phyloP scores from a whole-genome alignment of 2,329 filamentous ascomycete species.

The Fusarium sp. region DNA sequence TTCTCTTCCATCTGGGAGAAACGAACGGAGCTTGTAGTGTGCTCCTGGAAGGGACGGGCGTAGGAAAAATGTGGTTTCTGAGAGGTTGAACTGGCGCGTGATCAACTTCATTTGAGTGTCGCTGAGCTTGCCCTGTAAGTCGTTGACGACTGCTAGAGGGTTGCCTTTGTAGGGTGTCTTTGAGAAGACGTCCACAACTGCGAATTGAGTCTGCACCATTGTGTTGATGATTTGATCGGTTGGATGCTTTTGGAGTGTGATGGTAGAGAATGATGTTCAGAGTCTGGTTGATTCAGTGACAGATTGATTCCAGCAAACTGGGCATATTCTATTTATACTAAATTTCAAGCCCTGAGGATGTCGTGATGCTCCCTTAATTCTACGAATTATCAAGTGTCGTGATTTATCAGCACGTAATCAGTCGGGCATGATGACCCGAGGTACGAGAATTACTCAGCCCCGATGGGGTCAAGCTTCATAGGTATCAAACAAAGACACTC shows the following conservation, averaged over 20 bases:
- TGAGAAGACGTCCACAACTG: slow-evolving; percentile 38
- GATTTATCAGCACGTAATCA: slow-evolving; percentile 7
- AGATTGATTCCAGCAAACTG: neutral
- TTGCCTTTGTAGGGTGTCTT: slow-evolving; percentile 34
- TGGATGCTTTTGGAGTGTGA: too few relatives aligned
- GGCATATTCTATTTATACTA: neutral
- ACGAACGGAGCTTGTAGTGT: slow-evolving; percentile 31
- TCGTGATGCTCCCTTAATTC: neutral
- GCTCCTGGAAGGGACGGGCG: neutral
- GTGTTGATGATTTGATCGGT: neutral
- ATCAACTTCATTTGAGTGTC: slow-evolving; percentile 38
- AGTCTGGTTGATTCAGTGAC: too few relatives aligned
- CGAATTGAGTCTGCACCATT: slow-evolving; percentile 2
- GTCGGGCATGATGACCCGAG: neutral
- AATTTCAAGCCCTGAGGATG: neutral
- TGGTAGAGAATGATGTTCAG: neutral
- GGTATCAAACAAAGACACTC: neutral
- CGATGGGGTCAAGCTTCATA: neutral
- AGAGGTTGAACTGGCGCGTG: slow-evolving; percentile 41
- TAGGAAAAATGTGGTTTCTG: slow-evolving; percentile 39
- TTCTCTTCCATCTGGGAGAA: slow-evolving; percentile 36
- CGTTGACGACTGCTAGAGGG: slow-evolving; percentile 37
- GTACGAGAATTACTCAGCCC: neutral
- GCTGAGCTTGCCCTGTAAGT: slow-evolving; percentile 17
- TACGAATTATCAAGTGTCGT: neutral